Evolutionary conservation across 805 yeast genomes (phyloP).

Genomic region (Candida silvatica): DNA sequence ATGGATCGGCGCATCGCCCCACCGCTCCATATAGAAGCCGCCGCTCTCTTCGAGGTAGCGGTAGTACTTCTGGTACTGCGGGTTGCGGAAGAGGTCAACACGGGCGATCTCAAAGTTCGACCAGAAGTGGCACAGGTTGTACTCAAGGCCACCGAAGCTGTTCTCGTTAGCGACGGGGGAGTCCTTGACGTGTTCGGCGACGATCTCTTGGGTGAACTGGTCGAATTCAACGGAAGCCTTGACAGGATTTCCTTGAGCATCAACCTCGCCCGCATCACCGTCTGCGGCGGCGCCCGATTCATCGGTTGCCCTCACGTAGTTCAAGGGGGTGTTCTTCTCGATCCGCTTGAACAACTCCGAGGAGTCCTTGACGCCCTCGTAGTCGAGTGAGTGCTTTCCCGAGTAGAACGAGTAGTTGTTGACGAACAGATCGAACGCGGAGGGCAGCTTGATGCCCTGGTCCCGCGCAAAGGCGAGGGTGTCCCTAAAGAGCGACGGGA

Average conservation of each 20-base stretch:
- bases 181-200: slow-evolving; percentile 30
- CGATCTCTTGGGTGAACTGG: slow-evolving; percentile 24
- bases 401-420: slow-evolving; percentile 28
- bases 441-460: slow-evolving; percentile 39
- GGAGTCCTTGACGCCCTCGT: slow-evolving; percentile 14
- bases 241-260: no score
- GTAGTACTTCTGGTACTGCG: slow-evolving; percentile 59
- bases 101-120: slow-evolving; percentile 88
- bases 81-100: slow-evolving; percentile 62
- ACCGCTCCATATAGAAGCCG: slow-evolving; percentile 85
- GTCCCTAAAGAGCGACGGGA: slow-evolving; percentile 71
- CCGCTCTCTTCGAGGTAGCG: slow-evolving; percentile 59
- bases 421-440: slow-evolving; percentile 63
- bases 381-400: slow-evolving; percentile 24
- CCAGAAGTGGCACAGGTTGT: slow-evolving; percentile 85
- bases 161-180: slow-evolving; percentile 36
- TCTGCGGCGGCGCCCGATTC: not conserved
- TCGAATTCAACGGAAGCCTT: slow-evolving; percentile 12
- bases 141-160: slow-evolving; percentile 56
- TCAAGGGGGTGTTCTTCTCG: slow-evolving; percentile 17
- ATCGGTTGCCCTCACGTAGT: slow-evolving; percentile 10
- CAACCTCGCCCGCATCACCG: no score
- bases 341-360: slow-evolving; percentile 21
- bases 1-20: slow-evolving; percentile 98
- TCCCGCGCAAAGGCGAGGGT: slow-evolving; percentile 56